Conservation (phyloP, 2,329 filamentous ascomycete species). For the Mariannaea elegans region DNA sequence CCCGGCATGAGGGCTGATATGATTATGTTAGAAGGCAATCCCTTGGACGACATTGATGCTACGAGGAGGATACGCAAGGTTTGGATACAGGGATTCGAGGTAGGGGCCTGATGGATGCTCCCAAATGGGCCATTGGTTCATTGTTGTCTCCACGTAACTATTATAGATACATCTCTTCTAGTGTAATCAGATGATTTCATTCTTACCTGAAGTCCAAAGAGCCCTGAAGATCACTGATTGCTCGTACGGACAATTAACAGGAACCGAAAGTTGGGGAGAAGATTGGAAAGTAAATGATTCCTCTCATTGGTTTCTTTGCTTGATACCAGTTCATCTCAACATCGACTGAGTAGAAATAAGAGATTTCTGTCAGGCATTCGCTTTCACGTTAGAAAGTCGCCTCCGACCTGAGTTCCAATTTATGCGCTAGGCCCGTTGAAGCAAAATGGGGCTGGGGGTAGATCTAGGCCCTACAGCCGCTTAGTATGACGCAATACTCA, state of each 20-base stretch:
- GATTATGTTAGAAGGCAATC: conserved; percentile 41
- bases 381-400: neutral
- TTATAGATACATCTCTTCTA: neutral
- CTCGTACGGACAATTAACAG: neutral
- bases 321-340: neutral
- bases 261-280: neutral
- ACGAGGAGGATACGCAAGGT: conserved; percentile 38
- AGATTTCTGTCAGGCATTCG: neutral
- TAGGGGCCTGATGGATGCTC: neutral
- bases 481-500: neutral
- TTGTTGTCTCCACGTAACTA: too few species aligned
- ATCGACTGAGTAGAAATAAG: neutral
- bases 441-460: neutral
- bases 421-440: neutral
- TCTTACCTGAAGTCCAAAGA: neutral
- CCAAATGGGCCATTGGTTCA: too few species aligned
- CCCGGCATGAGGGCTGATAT: conserved; percentile 42
- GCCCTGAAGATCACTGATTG: neutral
- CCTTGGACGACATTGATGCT: conserved; percentile 39
- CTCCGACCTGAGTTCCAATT: neutral
- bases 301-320: neutral
- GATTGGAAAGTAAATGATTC: neutral
- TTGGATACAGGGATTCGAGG: conserved; percentile 40
- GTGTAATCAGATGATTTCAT: neutral
- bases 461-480: neutral